Evolutionary conservation across 2,329 filamentous ascomycete genomes (phyloP), one percentile per base, ranked within the genome.

Genomic region (Arthroderma sp.): DNA sequence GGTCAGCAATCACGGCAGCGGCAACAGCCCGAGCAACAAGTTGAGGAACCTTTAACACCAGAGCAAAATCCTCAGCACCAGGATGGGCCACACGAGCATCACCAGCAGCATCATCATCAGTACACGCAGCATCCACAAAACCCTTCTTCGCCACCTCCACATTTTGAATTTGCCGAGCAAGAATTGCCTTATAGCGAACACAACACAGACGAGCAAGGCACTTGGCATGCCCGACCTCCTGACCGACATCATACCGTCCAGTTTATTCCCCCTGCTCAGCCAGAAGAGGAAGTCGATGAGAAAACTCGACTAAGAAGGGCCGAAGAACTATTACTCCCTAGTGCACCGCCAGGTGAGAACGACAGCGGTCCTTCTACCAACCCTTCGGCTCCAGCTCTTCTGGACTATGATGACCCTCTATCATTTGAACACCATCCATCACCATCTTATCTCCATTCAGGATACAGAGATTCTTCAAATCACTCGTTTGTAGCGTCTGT

Each of bases 281-380:
- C 53, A 59, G 78, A 85, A 45, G 74, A 75, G 48, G 72, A 68
- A 4, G 66, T 87, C 30, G 78, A 81, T 8, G 91, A 96, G 51
- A 95, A 95, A 62, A 81, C 93, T 48, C 79, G 81, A 40, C 66
- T 91, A 47, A 77, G 81, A 39, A 77, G 77, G 47, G 86, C 85
- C 36, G 88, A 95, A 64, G 75, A 81, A 52, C 75, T 80, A 39
- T 67, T 95, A 4, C 64, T 95, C 22, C 89, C 89, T 2, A 94
- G 87, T 56, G 80, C 80, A 54, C 88, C 85, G 9, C 75, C 83
- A 8, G 69, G 61, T 0, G 59, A 66, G 31, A 54, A 60, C 8
- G 61, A 67, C 45, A 61, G 62, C 29, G 66, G 66, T n/a, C 65
- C 70, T 6, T 52, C 53, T 45, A 52, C 45, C 41, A 48, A 44